Base-by-base conservation (phyloP, 331 rosid genomes). In the Acacia concinna region DNA sequence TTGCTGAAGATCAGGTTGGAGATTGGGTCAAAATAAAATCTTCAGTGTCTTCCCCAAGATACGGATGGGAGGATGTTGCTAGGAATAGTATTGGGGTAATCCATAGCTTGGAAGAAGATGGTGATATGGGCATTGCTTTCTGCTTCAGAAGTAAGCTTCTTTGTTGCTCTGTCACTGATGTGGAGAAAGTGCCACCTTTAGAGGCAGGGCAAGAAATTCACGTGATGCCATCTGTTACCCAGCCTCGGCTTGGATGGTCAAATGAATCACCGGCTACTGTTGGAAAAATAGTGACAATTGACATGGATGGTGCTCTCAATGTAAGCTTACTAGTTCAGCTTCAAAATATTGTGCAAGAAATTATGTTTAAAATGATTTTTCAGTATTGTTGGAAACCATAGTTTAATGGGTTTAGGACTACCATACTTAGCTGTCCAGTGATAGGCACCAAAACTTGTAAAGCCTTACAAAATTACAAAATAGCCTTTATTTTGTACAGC, bases 1-100 rank as follows among this genome's bases (percentile, higher is more conserved):
- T 82, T 78, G 41, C 21, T 49, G 40, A 73, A 69, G 67, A 38
- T 77, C 84, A 92, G 97, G 97, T 92, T 38, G 95, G 95, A 78
- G 92, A 90, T 79, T 92, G 97, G 97, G 95, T 92, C 49, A 86
- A 89, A 86, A 90, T 92, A 44, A 92, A 92, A 83, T 82, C 90
- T 82, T 90, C 97, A 11, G 97, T 92, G 15, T 80, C 93, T 51
- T 86, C 93, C 70, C 95, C 95, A 21, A 90, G 78, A 81, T 88
- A 92, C 54, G 97, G 97, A 59, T 92, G 97, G 97, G 97, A 92
- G 79, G 97, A 92, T 73, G 81, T 90, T 71, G 84, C 90, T 20
- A 89, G 90, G 83, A 88, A 80, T 83, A 87, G 91, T 78, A 74
- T 92, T 83, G 94, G 97, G 40, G 77, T 89, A 68, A 89, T 92